Conservation (phyloP, 257 asterid genomes). For the Fraxinus cuspidata region DNA sequence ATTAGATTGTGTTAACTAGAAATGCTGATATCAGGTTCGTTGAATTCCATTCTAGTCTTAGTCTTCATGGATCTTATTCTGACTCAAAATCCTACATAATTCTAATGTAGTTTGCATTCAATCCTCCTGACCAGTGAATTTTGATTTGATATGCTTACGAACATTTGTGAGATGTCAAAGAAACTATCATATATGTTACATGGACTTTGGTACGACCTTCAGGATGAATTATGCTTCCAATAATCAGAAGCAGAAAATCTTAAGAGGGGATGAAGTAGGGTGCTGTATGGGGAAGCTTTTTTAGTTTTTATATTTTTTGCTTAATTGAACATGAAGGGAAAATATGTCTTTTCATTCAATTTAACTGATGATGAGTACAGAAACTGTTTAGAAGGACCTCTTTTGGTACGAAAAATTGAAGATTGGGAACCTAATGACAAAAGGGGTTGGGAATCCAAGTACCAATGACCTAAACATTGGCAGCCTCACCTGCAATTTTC, state of each 20-base stretch:
- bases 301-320: too few species aligned
- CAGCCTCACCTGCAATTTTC: background rate
- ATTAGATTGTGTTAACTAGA: background rate
- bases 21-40: background rate
- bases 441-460: background rate
- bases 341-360: too few species aligned
- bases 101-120: too few species aligned
- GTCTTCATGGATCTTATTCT: background rate
- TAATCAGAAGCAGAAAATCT: background rate
- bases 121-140: background rate
- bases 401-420: background rate
- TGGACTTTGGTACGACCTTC: background rate
- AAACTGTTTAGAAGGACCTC: background rate
- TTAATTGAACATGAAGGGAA: background rate
- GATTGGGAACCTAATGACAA: background rate
- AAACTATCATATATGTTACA: background rate
- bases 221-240: background rate
- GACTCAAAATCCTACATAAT: background rate
- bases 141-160: background rate
- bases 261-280: background rate
- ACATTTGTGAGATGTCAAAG: background rate
- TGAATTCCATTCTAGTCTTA: background rate
- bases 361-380: background rate
- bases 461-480: background rate
- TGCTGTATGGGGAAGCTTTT: background rate